Conservation (phyloP, 371 early-diverging fungal species). For the Rhizopus arrhizus region DNA sequence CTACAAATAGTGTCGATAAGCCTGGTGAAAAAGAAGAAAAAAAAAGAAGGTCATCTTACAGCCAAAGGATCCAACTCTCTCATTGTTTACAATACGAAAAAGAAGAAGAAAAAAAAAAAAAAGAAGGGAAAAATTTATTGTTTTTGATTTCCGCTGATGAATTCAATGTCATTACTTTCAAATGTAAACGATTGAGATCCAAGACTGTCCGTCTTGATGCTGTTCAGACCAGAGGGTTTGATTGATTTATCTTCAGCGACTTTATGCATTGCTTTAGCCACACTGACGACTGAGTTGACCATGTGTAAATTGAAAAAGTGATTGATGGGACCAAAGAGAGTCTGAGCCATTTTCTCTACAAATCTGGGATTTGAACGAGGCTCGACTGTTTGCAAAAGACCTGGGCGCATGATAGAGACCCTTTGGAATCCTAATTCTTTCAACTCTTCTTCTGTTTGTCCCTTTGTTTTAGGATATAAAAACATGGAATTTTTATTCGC, state of each 20-base stretch:
- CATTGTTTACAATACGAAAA: constrained; percentile 23
- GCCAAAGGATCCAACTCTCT: constrained; percentile 43
- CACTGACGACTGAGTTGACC: constrained; percentile 28
- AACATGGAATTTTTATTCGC: constrained; percentile 65
- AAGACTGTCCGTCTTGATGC: constrained; percentile 8
- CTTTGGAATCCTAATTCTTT: constrained; percentile 63
- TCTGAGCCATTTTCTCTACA: constrained; percentile 21
- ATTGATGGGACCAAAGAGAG: constrained; percentile 19
- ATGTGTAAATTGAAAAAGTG: constrained; percentile 20
- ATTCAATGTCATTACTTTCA: constrained; percentile 14
- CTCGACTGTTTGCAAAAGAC: constrained; percentile 53
- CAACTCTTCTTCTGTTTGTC: constrained; percentile 71
- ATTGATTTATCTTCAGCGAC: constrained; percentile 16
- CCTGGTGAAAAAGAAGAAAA: not conserved
- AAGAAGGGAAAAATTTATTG: not conserved
- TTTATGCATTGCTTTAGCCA: constrained; percentile 42
- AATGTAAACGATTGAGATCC: constrained; percentile 15
- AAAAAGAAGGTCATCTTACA: constrained; percentile 22
- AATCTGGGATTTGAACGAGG: constrained; percentile 24
- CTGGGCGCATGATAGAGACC: constrained; percentile 70
- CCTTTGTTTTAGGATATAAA: constrained; percentile 74
- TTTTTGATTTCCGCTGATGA: constrained; percentile 2
- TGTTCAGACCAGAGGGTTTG: constrained; percentile 9
- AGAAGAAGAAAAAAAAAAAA: constrained; percentile 9
- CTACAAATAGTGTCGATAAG: constrained; percentile 15